Evolutionary conservation across 148 eudicot species (phyloP), one percentile per base, ranked within the genome.

Genomic region (Cornus florida): DNA sequence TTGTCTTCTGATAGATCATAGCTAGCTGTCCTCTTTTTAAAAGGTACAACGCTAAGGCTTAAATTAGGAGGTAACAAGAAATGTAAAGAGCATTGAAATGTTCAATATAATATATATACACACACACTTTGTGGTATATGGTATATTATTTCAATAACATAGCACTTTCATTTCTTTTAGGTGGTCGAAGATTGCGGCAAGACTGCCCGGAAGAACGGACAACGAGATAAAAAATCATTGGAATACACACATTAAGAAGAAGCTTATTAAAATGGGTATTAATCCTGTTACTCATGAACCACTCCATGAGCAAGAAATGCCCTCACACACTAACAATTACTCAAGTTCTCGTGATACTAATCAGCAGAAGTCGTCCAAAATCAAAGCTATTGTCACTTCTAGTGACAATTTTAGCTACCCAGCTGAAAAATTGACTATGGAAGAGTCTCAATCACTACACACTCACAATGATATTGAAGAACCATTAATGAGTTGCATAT

Each of bases 141-240:
- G 38, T 35, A 2, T 35, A 35, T 35, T 35, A 35, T 35, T 35
- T 35, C 4, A 35, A 35, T 35, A 35, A 35, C 38, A 48, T 7
- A 48, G 53, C 12, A 48, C 53, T 48, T 48, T 7, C 9, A 48
- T 48, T 48, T 66, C 20, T 66, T 66, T 66, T 12, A 66, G 69
- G 69, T 66, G 69, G 69, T 66, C 69, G 4, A 66, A 66, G 69
- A 66, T 66, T 8, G 69, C 69, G 6, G 32, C 69, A 24, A 66
- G 69, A 12, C 23, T 66, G 67, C 67, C 67, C 10, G 67, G 67
- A 62, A 62, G 67, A 62, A 62, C 67, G 1, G 67, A 62, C 20
- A 62, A 62, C 24, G 67, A 62, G 67, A 62, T 62, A 24, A 62
- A 62, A 24, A 62, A 62, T 62, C 67, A 62, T 28, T 62, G 67